Evolutionary conservation across 2,329 filamentous ascomycete species (phyloP), one percentile per base, ranked within the genome.

Genomic region (Sarocladiaceae sp.): DNA sequence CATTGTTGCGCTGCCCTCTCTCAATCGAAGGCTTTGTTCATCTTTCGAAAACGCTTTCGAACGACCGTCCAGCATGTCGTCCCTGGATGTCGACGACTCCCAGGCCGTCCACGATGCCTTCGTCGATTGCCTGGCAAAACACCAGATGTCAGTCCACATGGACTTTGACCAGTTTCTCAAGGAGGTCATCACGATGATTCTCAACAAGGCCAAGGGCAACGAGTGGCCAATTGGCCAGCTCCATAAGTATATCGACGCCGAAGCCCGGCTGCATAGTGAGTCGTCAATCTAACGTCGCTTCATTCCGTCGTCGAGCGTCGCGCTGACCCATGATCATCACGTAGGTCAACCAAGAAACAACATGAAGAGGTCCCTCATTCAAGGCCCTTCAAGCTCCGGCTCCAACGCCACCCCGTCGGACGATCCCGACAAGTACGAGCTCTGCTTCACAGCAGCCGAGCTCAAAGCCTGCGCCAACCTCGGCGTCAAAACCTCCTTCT

Each of bases 161-260:
- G 37, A 41, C 23, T 23, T 41, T 15, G 37, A 41, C 19, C 10
- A 24, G n/a, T 41, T 21, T 21, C 16, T 29, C 23, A 41, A 12
- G 12, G 18, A 41, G 15, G 20, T 41, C 15, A 41, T 41, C 21
- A 41, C 15, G n/a, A 27, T 41, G 5, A 13, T 41, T 4, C 13
- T 41, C 18, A 41, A 41, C 23, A 41, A 16, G 11, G 24, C 7
- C 23, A 16, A 6, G 12, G 10, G 20, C 7, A 27, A 29, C n/a
- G 37, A 41, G 20, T 41, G 37, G 37, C 23, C 37, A 3, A 10
- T 41, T 16, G 37, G 11, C n/a, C 37, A 27, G 23, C 24, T 41
- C 9, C 7, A 29, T 21, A 27, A 10, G 5, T 10, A 5, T 16
- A 29, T 41, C 23, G 15, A 41, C 24, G 15, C 9, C 19, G 37